phyloP scores from a whole-genome alignment of 768 basidiomycete genomes.

The Lentinus tigrinus region DNA sequence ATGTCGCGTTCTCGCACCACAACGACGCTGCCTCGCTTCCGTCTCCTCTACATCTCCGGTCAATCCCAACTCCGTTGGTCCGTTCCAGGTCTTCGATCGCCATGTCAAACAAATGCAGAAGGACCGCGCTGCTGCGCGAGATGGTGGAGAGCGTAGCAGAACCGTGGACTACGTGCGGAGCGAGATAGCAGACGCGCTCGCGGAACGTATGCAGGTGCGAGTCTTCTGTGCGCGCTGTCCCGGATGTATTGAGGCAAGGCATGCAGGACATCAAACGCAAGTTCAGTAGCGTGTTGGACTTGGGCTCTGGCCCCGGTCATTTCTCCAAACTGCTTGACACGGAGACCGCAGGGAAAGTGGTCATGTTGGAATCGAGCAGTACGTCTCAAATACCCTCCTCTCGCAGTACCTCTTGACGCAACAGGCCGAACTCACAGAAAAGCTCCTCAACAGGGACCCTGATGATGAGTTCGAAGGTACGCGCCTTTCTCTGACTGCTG shows the following conservation, averaged over 20 bases:
- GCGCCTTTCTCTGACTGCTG: conserved; percentile 9
- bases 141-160: conserved; percentile 60
- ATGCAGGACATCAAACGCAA: conserved; percentile 85
- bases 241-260: not conserved
- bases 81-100: conserved; percentile 89
- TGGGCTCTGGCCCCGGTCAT: conserved; percentile 91
- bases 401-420: conserved; percentile 1
- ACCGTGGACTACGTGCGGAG: conserved; percentile 90
- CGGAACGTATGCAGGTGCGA: conserved; percentile 82
- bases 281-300: conserved; percentile 78
- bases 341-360: conserved; percentile 64
- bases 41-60: conserved; percentile 43
- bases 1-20: not conserved
- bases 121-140: conserved; percentile 63
- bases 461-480: conserved; percentile 81
- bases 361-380: conserved; percentile 91
- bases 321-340: conserved; percentile 79
- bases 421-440: conserved; percentile 43
- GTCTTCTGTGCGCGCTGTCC: not conserved
- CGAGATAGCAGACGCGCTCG: conserved; percentile 87
- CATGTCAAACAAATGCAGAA: conserved; percentile 73
- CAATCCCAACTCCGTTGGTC: conserved; percentile 49
- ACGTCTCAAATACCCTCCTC: not conserved
- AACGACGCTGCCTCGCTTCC: conserved; percentile 45
- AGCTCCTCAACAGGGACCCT: conserved; percentile 71